A percentile compares a stretch with the other conserved stretches of the same genome.
Evolutionary conservation across 176 grass and related monocot genomes (phyloP).

Genomic region (Raddia guianensis): DNA sequence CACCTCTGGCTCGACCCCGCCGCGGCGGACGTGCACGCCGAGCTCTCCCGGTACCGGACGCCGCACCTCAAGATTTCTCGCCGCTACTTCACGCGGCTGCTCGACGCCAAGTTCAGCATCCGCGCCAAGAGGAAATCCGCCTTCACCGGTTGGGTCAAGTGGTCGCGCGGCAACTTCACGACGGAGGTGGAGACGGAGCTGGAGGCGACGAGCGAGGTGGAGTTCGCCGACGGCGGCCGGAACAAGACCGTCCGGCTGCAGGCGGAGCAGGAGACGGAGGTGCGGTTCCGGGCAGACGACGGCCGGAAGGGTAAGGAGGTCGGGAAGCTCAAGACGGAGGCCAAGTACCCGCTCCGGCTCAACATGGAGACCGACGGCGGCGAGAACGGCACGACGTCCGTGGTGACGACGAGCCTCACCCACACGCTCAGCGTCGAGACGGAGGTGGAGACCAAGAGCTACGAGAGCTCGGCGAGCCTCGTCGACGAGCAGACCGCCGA

Average conservation of each 20-base stretch:
- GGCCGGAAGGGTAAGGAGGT: slow-evolving; percentile 34
- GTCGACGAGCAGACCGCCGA: slow-evolving; percentile 61
- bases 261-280: slow-evolving; percentile 55
- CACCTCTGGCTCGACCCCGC: slow-evolving; percentile 82
- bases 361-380: slow-evolving; percentile 42
- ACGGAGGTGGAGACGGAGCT: slow-evolving; percentile 67
- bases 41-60: slow-evolving; percentile 45
- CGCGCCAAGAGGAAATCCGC: slow-evolving; percentile 44
- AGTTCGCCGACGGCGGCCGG: slow-evolving; percentile 55
- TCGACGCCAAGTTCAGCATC: slow-evolving; percentile 69
- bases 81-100: slow-evolving; percentile 27
- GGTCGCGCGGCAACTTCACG: slow-evolving; percentile 81
- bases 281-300: slow-evolving; percentile 36
- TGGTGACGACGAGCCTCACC: slow-evolving; percentile 54
- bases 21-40: slow-evolving; percentile 45
- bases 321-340: slow-evolving; percentile 42
- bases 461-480: slow-evolving; percentile 22
- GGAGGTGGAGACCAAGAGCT: slow-evolving; percentile 7
- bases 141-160: slow-evolving; percentile 79
- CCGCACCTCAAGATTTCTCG: slow-evolving; percentile 60
- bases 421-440: slow-evolving; percentile 57
- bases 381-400: slow-evolving; percentile 55
- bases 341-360: slow-evolving; percentile 63
- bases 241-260: slow-evolving; percentile 60
- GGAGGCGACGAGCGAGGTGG: slow-evolving; percentile 56